Conservation (phyloP, 1,284 basidiomycete species). For the Pseudozyma thailandica region DNA sequence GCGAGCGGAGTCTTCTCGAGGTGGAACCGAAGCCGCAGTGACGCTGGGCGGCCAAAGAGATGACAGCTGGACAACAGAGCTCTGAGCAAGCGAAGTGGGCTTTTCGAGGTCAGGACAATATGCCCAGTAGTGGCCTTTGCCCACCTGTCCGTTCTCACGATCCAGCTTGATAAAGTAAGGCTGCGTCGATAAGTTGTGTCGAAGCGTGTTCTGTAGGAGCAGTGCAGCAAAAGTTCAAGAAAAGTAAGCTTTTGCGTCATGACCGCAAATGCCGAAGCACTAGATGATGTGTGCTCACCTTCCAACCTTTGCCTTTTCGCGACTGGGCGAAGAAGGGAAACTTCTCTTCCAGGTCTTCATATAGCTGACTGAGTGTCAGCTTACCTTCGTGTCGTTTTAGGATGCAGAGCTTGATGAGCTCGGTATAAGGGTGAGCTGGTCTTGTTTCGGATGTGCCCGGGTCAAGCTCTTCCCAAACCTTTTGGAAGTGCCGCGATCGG, state of each 20-base stretch:
- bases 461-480: conserved; percentile 27
- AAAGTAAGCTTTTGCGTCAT: too few species aligned
- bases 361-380: conserved; percentile 43
- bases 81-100: conserved; percentile 39
- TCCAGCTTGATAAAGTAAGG: conserved; percentile 49
- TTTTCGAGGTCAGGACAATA: conserved; percentile 40
- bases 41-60: conserved; percentile 26
- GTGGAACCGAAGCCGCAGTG: conserved; percentile 9
- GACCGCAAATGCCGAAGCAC: too few species aligned
- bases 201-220: conserved; percentile 33
- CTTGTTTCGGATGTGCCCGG: conserved; percentile 12
- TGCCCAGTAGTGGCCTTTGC: conserved; percentile 50
- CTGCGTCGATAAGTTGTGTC: conserved; percentile 49
- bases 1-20: conserved; percentile 4
- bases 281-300: conserved; percentile 15
- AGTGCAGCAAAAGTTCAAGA: too few species aligned
- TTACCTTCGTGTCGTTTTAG: conserved; percentile 35
- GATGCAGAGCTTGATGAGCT: conserved; percentile 52
- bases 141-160: conserved; percentile 29
- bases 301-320: conserved; percentile 43
- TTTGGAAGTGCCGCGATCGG: conserved; percentile 31
- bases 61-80: conserved; percentile 30
- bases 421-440: conserved; percentile 34
- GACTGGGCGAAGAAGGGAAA: conserved; percentile 36
- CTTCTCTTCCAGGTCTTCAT: conserved; percentile 36